Evolutionary conservation across 106 monocot species (phyloP).

Genomic region (Chionographis japonica): DNA sequence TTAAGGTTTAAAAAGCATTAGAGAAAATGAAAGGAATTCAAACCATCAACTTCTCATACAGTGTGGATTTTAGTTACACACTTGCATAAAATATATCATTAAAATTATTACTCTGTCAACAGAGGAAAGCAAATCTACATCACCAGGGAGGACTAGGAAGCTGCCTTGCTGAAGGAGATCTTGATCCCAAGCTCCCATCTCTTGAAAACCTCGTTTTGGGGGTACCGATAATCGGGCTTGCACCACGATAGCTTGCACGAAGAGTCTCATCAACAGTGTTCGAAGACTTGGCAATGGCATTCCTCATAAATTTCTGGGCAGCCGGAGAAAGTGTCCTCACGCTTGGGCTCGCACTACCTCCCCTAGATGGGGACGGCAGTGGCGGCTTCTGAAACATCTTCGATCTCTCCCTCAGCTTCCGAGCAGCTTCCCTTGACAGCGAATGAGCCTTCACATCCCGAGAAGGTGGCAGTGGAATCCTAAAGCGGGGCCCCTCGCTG

Average conservation of each 20-base stretch:
- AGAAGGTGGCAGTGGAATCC: constrained; percentile 69
- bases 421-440: constrained; percentile 80
- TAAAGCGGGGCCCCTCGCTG: constrained; percentile 63
- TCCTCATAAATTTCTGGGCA: constrained; percentile 92
- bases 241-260: constrained; percentile 82
- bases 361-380: constrained; percentile 74
- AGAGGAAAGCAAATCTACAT: constrained; percentile 12
- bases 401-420: constrained; percentile 67
- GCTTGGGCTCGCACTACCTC: constrained; percentile 76
- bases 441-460: constrained; percentile 91
- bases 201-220: constrained; percentile 82
- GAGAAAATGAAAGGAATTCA: too few relatives aligned
- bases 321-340: constrained; percentile 80
- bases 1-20: too few relatives aligned
- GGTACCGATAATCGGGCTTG: constrained; percentile 47
- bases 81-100: too few relatives aligned
- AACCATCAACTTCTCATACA: too few relatives aligned
- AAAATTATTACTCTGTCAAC: too few relatives aligned
- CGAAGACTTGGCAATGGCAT: constrained; percentile 84
- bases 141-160: constrained; percentile 60
- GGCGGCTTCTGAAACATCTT: constrained; percentile 83
- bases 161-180: constrained; percentile 70
- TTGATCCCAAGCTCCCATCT: constrained; percentile 61
- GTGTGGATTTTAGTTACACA: too few relatives aligned
- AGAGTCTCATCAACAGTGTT: constrained; percentile 80